phyloP scores from a whole-genome alignment of 2,329 filamentous ascomycete species.

The Trichoderma aggressivum region DNA sequence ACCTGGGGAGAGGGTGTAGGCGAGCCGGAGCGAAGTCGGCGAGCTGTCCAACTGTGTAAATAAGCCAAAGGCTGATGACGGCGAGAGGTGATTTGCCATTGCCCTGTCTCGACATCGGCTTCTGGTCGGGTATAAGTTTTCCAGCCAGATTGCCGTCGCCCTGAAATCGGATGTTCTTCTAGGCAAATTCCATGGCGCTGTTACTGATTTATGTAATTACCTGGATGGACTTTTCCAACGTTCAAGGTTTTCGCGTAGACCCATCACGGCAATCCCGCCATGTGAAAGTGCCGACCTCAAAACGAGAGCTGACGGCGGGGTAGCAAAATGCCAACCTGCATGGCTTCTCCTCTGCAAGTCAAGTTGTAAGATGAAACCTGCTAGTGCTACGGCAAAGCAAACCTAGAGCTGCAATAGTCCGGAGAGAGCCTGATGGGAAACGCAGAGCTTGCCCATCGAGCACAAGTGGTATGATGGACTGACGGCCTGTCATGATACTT shows the following conservation, averaged over 20 bases:
- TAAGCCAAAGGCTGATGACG: not conserved
- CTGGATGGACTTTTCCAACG: not conserved
- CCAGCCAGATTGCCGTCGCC: not conserved
- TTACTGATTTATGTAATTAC: not conserved
- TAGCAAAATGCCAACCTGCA: not conserved
- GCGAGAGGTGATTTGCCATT: not conserved
- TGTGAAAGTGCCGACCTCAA: not conserved
- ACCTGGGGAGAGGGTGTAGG: not conserved
- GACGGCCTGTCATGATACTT: not conserved
- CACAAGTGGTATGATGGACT: slow-evolving; percentile 8
- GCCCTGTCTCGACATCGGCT: not conserved
- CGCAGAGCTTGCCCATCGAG: not conserved
- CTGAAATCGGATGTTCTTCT: not conserved
- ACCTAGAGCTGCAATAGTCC: not conserved
- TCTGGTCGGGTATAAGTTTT: not conserved
- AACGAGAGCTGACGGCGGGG: not conserved
- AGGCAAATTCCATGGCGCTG: not conserved
- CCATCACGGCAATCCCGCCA: not conserved
- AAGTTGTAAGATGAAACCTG: not conserved
- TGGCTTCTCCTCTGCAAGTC: not conserved
- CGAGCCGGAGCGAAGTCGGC: not conserved
- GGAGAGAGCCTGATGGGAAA: not conserved
- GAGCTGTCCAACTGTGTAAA: not conserved
- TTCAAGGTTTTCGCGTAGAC: not conserved
- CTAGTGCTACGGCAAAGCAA: not conserved